Percentiles rank a stretch among this genome's conserved stretches.
These are phyloP conservation scores for Populus pruinosa DNA, from an alignment of 345 rosid species.

Conservation along the genomic window DNA sequence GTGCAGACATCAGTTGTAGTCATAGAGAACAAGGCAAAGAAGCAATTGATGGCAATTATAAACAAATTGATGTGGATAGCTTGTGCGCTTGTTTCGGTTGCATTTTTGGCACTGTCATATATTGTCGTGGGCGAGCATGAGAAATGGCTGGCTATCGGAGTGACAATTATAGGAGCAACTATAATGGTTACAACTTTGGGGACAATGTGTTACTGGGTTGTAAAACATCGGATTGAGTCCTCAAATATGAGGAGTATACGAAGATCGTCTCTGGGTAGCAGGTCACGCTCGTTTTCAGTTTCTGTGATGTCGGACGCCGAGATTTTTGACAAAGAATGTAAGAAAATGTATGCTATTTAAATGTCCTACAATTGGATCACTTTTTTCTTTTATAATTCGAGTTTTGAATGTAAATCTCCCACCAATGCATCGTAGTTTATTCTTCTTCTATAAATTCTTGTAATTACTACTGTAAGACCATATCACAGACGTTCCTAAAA, in stretches of 20 bases:
- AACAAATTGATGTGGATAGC: slow-evolving; percentile 97
- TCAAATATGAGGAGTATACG: slow-evolving; percentile 61
- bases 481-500: no score
- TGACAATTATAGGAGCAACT: slow-evolving; percentile 69
- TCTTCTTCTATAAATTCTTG: no score
- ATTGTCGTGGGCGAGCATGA: slow-evolving; percentile 75
- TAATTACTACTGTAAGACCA: no score
- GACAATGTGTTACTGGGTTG: slow-evolving; percentile 90
- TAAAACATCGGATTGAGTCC: slow-evolving; percentile 75
- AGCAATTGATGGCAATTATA: slow-evolving; percentile 89
- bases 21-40: slow-evolving; percentile 88
- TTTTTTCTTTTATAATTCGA: background rate
- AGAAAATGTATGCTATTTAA: slow-evolving; percentile 80
- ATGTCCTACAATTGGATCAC: background rate
- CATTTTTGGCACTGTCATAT: slow-evolving; percentile 71
- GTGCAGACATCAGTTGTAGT: slow-evolving; percentile 95
- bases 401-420: no score
- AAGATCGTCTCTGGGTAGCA: slow-evolving; percentile 55
- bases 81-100: slow-evolving; percentile 74
- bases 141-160: slow-evolving; percentile 73
- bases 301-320: slow-evolving; percentile 66
- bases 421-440: no score
- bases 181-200: slow-evolving; percentile 87
- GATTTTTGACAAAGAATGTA: slow-evolving; percentile 51
- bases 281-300: slow-evolving; percentile 54